A percentile compares a stretch with the other conserved stretches of the same genome.
Conservation (phyloP, 2,329 filamentous ascomycete genomes). For the Pseudogymnoascus sp. region DNA sequence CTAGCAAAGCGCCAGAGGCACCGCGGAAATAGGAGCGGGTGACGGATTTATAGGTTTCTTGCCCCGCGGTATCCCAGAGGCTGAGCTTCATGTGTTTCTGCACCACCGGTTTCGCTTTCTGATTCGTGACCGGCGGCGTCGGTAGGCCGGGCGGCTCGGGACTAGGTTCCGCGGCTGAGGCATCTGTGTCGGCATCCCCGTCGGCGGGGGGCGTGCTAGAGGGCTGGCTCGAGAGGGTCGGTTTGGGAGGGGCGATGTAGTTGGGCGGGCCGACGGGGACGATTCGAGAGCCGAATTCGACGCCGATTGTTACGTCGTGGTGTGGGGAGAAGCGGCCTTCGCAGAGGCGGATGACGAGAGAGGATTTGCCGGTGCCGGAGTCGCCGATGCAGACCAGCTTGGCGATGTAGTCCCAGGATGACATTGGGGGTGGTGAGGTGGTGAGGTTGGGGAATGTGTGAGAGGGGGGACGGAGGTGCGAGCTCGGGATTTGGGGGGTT, state of each 20-base stretch:
- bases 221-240: slow-evolving; percentile 23
- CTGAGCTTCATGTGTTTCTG: slow-evolving; percentile 86
- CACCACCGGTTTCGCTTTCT: slow-evolving; percentile 23
- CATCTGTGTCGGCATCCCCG: background rate
- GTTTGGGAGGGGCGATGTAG: slow-evolving; percentile 35
- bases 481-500: background rate
- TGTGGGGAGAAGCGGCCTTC: slow-evolving; percentile 90
- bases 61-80: slow-evolving; percentile 92
- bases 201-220: slow-evolving; percentile 22
- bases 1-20: slow-evolving; percentile 67
- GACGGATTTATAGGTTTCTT: slow-evolving; percentile 96
- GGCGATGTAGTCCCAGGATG: slow-evolving; percentile 90
- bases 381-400: slow-evolving; percentile 98
- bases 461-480: background rate
- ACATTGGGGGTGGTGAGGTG: slow-evolving; percentile 34
- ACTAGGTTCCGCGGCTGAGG: slow-evolving; percentile 12
- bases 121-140: slow-evolving; percentile 37
- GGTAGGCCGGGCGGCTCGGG: slow-evolving; percentile 38
- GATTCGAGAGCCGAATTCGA: slow-evolving; percentile 90
- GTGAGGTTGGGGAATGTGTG: background rate
- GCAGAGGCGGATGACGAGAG: slow-evolving; percentile 88
- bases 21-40: slow-evolving; percentile 73
- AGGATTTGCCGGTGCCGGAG: slow-evolving; percentile 90
- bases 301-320: slow-evolving; percentile 95
- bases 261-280: slow-evolving; percentile 83